phyloP scores from a whole-genome alignment of 2,329 filamentous ascomycete genomes.

The Calonectria multiphialidica region DNA sequence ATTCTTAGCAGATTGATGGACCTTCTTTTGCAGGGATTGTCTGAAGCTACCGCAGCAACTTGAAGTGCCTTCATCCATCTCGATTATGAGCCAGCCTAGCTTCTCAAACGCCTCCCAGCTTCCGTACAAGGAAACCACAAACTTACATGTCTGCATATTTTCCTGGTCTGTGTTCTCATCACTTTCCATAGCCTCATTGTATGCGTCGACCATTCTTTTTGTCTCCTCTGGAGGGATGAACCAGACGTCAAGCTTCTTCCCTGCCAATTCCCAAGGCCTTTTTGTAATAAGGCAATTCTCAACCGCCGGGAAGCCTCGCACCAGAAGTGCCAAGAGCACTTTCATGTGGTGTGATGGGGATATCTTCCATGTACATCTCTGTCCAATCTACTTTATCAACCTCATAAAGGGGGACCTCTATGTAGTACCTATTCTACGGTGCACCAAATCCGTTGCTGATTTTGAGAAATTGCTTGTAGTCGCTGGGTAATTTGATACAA shows the following conservation, averaged over 20 bases:
- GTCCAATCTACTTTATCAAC: conserved; percentile 31
- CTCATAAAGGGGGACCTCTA: conserved; percentile 11
- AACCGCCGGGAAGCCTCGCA: background rate
- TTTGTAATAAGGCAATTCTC: conserved; percentile 28
- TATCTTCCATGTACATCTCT: background rate
- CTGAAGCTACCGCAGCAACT: background rate
- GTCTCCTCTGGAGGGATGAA: conserved; percentile 23
- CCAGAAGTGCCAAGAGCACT: conserved; percentile 8
- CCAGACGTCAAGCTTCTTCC: conserved; percentile 5
- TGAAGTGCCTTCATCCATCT: background rate
- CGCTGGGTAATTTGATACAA: conserved; percentile 10
- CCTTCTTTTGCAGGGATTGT: background rate
- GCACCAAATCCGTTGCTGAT: conserved; percentile 35
- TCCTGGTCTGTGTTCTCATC: conserved; percentile 2
- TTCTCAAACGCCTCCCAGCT: conserved; percentile 33
- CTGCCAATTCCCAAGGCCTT: conserved; percentile 21
- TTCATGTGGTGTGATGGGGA: conserved; percentile 21
- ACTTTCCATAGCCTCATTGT: conserved; percentile 19
- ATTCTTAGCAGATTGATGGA: background rate
- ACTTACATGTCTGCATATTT: conserved; percentile 22
- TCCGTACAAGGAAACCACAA: conserved; percentile 24
- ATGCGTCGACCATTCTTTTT: conserved; percentile 18
- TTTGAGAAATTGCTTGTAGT: conserved; percentile 36
- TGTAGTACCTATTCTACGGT: conserved; percentile 34
- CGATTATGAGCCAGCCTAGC: background rate